Conservation (phyloP, 768 basidiomycete genomes). For the Mycena leptocephala region DNA sequence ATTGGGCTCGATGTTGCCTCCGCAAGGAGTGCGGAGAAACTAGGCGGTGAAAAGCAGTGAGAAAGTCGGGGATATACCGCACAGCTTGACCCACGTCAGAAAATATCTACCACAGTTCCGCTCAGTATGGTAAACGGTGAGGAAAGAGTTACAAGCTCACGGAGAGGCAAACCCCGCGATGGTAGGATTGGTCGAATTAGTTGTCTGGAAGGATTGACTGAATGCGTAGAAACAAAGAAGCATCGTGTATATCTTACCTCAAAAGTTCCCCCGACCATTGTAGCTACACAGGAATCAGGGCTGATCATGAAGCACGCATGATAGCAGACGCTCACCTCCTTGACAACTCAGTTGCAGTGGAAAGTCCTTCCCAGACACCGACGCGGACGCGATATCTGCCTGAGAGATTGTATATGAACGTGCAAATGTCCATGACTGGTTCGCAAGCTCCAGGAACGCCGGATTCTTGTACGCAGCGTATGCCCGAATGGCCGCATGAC, state of each 20-base stretch:
- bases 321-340: conserved; percentile 5
- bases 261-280: conserved; percentile 21
- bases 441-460: neutral
- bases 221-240: neutral
- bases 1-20: conserved; percentile 24
- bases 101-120: neutral
- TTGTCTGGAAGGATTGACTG: neutral
- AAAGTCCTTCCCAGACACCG: neutral
- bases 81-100: neutral
- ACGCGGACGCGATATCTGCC: neutral
- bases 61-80: too few relatives aligned
- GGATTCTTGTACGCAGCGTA: conserved; percentile 17
- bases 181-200: neutral
- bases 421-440: neutral
- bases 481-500: neutral
- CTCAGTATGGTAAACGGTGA: neutral
- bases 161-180: neutral
- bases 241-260: neutral
- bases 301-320: rapidly evolving
- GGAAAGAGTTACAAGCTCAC: neutral
- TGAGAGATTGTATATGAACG: neutral
- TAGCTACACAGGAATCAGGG: neutral
- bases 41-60: neutral
- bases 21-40: conserved; percentile 27
- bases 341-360: neutral